These are phyloP conservation scores for Boeremia lycopersici DNA, from an alignment of 2,329 filamentous ascomycete genomes.

Conservation along the genomic window DNA sequence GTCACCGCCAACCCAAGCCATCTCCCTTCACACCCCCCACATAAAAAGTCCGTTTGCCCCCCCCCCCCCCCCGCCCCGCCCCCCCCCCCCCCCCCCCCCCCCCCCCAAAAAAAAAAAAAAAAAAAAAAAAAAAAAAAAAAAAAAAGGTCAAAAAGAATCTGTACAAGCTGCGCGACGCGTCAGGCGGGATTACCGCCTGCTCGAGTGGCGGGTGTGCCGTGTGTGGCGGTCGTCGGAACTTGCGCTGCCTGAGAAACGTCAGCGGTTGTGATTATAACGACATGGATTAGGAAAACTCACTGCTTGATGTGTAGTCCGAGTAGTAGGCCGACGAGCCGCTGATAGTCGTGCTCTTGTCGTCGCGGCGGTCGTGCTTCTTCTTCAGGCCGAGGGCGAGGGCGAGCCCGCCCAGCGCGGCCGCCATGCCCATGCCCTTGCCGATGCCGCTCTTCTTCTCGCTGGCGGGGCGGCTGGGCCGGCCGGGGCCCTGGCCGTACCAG, in stretches of 20 bases:
- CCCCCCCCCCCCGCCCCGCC: no score
- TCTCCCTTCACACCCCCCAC: no score
- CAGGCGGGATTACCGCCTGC: not conserved
- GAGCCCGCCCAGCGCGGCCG: conserved; percentile 51
- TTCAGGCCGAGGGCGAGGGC: conserved; percentile 55
- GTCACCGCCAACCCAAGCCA: no score
- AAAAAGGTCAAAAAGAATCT: conserved; percentile 1
- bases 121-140: no score
- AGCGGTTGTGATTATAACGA: conserved; percentile 6
- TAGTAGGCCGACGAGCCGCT: conserved; percentile 49
- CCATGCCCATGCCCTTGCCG: conserved; percentile 47
- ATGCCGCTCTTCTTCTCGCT: conserved; percentile 44
- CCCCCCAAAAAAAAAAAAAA: conserved; percentile 2
- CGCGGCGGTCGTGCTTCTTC: conserved; percentile 48
- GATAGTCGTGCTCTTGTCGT: conserved; percentile 53
- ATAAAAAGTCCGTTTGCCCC: no score
- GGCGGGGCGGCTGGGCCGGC: conserved; percentile 40
- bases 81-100: no score
- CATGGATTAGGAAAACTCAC: conserved; percentile 46
- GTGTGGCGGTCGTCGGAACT: conserved; percentile 52
- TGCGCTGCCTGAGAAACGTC: conserved; percentile 48
- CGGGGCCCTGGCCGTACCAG: conserved; percentile 54
- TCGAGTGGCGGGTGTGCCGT: conserved; percentile 46
- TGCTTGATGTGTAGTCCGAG: conserved; percentile 56
- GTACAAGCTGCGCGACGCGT: not conserved